Percentiles rank a stretch among this genome's conserved stretches.
phyloP scores from a whole-genome alignment of 2,329 filamentous ascomycete species.

The Kalmusia sp. region DNA sequence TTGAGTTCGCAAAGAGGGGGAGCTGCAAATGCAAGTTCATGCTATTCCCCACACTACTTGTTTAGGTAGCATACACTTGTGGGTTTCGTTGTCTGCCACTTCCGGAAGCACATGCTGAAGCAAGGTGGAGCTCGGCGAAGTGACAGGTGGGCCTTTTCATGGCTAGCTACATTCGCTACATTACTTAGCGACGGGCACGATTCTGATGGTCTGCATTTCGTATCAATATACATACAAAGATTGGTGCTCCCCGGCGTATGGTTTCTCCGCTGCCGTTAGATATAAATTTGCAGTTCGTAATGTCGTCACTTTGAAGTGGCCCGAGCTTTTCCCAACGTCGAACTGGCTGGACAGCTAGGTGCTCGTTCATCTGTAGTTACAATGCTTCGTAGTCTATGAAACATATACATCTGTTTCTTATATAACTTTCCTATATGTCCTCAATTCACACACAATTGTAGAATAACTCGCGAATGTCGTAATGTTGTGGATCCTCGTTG shows the following conservation, averaged over 20 bases:
- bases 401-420: background rate
- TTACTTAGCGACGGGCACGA: background rate
- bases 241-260: background rate
- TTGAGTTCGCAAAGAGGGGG: background rate
- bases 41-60: background rate
- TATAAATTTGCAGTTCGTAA: no score
- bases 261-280: background rate
- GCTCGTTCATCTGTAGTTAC: background rate
- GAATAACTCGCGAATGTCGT: background rate
- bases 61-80: background rate
- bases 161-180: background rate
- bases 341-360: background rate
- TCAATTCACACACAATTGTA: background rate
- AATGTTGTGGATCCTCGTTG: constrained; percentile 13
- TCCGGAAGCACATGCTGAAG: background rate
- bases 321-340: background rate
- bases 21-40: background rate
- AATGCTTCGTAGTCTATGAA: background rate
- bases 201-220: background rate
- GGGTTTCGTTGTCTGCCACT: background rate
- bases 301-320: background rate
- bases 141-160: constrained; percentile 4
- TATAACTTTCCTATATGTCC: background rate
- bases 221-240: no score
- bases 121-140: constrained; percentile 1